Conservation (phyloP, 164 flowering plant species). For the Aristolochia californica region DNA sequence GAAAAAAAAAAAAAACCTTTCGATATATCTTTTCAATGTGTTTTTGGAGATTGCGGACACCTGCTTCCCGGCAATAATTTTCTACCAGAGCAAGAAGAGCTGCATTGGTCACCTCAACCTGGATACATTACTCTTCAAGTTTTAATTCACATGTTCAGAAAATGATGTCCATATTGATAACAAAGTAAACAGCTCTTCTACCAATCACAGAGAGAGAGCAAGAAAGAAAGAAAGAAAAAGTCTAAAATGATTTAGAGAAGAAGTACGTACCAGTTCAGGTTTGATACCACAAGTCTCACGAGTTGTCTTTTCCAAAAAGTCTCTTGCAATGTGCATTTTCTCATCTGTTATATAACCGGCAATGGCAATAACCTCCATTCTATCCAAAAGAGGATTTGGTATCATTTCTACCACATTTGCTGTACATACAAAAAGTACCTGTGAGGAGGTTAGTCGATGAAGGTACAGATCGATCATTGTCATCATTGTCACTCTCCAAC, state of each 20-base stretch:
- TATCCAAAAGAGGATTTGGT: slow-evolving; percentile 86
- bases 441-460: slow-evolving; percentile 8
- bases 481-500: not conserved
- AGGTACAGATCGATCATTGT: not conserved
- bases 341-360: slow-evolving; percentile 98
- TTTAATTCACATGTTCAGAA: too few relatives aligned
- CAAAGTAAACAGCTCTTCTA: too few relatives aligned
- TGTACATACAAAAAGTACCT: slow-evolving; percentile 98
- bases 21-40: slow-evolving; percentile 98
- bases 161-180: too few relatives aligned
- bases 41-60: slow-evolving; percentile 90
- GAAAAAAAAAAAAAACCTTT: slow-evolving; percentile 49
- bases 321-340: slow-evolving; percentile 93
- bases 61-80: slow-evolving; percentile 93
- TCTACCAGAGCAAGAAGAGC: slow-evolving; percentile 86
- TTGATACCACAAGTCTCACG: slow-evolving; percentile 89
- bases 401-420: slow-evolving; percentile 89
- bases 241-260: too few relatives aligned
- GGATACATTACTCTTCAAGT: slow-evolving; percentile 6
- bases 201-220: too few relatives aligned
- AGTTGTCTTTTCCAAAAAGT: slow-evolving; percentile 77
- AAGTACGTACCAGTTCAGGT: slow-evolving; percentile 64
- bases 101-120: slow-evolving; percentile 93
- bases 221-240: too few relatives aligned
- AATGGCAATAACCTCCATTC: slow-evolving; percentile 91